Percentiles rank a stretch among this genome's conserved stretches.
Conservation (phyloP, 1,139 yeast genomes). For the Debaryomyces fabryi region DNA sequence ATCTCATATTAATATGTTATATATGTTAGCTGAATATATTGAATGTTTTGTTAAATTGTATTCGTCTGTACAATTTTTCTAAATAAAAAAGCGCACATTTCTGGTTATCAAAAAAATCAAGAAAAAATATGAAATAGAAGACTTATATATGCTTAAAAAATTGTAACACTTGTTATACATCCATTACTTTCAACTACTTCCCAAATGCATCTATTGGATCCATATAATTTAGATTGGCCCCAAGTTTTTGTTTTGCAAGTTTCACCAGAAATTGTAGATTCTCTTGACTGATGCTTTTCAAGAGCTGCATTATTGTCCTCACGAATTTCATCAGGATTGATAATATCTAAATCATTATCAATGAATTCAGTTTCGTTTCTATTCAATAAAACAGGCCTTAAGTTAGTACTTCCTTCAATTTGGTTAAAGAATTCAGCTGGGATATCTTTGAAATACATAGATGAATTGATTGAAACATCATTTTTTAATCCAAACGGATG, state of each 20-base stretch:
- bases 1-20: constrained; percentile 28
- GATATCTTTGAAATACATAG: constrained; percentile 38
- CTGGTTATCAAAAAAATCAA: neutral
- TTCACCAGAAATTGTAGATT: constrained; percentile 14
- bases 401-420: constrained; percentile 13
- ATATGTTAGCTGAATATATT: neutral
- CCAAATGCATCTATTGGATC: constrained; percentile 49
- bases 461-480: constrained; percentile 24
- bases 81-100: neutral
- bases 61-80: neutral
- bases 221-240: constrained; percentile 57
- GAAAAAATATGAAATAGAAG: neutral
- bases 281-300: constrained; percentile 11
- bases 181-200: constrained; percentile 52
- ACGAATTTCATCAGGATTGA: constrained; percentile 22
- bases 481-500: constrained; percentile 14
- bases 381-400: constrained; percentile 50
- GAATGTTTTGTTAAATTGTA: neutral
- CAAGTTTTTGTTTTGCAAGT: constrained; percentile 34
- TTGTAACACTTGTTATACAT: constrained; percentile 32
- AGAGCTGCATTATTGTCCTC: constrained; percentile 1
- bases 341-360: constrained; percentile 42
- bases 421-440: constrained; percentile 23
- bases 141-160: constrained; percentile 8
- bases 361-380: constrained; percentile 52